Evolutionary conservation across 2,329 filamentous ascomycete species (phyloP).

Genomic region (Bertia moriformis): DNA sequence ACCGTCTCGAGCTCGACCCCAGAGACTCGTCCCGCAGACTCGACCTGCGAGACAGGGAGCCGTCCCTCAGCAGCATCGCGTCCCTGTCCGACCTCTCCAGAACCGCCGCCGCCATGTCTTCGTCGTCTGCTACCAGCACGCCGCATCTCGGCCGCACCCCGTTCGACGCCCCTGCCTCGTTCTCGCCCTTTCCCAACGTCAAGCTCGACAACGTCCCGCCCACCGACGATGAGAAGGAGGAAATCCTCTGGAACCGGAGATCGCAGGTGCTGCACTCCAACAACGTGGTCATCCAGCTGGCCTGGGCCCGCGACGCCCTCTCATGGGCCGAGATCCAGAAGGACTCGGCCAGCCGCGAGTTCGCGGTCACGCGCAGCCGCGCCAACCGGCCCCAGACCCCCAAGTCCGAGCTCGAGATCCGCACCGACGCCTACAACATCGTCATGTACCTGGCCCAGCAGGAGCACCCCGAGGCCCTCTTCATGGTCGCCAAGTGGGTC

Average conservation of each 20-base stretch:
- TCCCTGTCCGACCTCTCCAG: neutral
- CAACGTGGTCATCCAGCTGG: slow-evolving; percentile 88
- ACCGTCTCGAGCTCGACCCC: slow-evolving; percentile 75
- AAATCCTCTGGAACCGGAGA: slow-evolving; percentile 71
- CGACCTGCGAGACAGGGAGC: slow-evolving; percentile 9
- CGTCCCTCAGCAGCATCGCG: slow-evolving; percentile 9
- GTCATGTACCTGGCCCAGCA: slow-evolving; percentile 81
- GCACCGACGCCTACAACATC: slow-evolving; percentile 79
- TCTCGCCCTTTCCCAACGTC: slow-evolving; percentile 83
- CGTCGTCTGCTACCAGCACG: neutral
- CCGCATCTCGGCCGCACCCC: slow-evolving; percentile 13
- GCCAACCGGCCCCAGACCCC: slow-evolving; percentile 60
- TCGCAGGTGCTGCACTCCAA: slow-evolving; percentile 78
- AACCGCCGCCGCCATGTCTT: neutral
- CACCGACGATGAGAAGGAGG: slow-evolving; percentile 86
- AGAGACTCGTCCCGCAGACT: too few relatives aligned
- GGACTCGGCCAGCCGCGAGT: slow-evolving; percentile 59
- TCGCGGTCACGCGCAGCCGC: slow-evolving; percentile 18
- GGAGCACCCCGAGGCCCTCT: slow-evolving; percentile 82
- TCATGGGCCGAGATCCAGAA: slow-evolving; percentile 74
- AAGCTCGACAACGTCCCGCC: slow-evolving; percentile 79
- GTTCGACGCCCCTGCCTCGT: slow-evolving; percentile 51
- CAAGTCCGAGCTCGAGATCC: slow-evolving; percentile 74
- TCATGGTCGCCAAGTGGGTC: slow-evolving; percentile 90
- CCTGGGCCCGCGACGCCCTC: slow-evolving; percentile 87